Base-by-base conservation (phyloP, 164 flowering plant species). In the Chloranthus sessilifolius region DNA sequence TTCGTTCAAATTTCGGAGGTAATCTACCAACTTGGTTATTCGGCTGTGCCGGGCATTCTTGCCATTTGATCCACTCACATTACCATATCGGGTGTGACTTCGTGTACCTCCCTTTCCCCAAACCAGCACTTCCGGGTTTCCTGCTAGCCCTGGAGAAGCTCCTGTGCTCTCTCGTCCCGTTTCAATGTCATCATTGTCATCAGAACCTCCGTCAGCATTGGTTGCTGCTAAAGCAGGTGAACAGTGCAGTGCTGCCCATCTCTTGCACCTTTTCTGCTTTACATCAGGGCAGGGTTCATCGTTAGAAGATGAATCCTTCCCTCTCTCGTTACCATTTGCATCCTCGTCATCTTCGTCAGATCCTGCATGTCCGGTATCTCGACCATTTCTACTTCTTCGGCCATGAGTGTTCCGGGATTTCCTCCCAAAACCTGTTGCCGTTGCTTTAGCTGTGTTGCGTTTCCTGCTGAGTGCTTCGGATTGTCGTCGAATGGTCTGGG, bases 41-140 rank as follows among this genome's bases (percentile, higher is more conserved):
- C 86, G 86, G 56, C 40, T 56, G 50, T 24, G 66, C 31, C 74
- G 60, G 2, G 75, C 60, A 65, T 53, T 73, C 66, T 71, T 78
- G 48, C 63, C 63, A 52, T 64, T 71, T 44, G 68, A 40, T 53
- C 74, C 76, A 53, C 73, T 67, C 3, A 55, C 14, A 58, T 65
- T 69, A 1, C 89, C 81, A 67, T 82, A 69, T 23, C 91, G 68
- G 5, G 74, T 81, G 65, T 79, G 72, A 63, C 97, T 88, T 24
- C 97, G 68, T 12, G 61, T 53, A 15, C 98, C 91, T 30, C 88
- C 96, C 63, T 66, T 63, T 12, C 96, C 98, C 98, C 98, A 91
- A 30, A 74, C 73, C 49, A 82, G 82, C 53, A 70, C 75, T 62
- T 90, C 91, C 1, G 91, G 55, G 44, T 53, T 68, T 35, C 82